Evolutionary conservation across 2,329 filamentous ascomycete species (phyloP).

Genomic region (Calonectria pauciramosa): DNA sequence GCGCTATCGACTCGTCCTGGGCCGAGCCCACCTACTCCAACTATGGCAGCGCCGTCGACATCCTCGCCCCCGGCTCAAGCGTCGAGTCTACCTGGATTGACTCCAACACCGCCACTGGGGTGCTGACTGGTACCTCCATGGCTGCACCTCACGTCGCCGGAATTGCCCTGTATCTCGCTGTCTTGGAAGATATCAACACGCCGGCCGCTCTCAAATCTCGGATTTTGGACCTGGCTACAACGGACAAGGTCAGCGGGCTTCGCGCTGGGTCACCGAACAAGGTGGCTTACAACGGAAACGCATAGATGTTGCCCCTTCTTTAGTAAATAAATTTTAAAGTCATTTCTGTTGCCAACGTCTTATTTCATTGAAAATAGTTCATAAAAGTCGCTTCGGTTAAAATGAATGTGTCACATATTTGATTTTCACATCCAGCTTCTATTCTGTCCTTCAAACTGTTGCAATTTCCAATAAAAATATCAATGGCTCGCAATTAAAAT

Average conservation of each 20-base stretch:
- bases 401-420: too few relatives aligned
- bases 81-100: slow-evolving; percentile 53
- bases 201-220: background rate
- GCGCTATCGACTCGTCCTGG: slow-evolving; percentile 50
- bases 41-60: slow-evolving; percentile 58
- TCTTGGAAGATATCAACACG: background rate
- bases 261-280: background rate
- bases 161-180: slow-evolving; percentile 58
- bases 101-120: slow-evolving; percentile 53
- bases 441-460: too few relatives aligned
- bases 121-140: slow-evolving; percentile 66
- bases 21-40: slow-evolving; percentile 58
- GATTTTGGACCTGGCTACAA: background rate
- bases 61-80: slow-evolving; percentile 60
- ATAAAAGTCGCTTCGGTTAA: background rate
- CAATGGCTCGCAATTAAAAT: too few relatives aligned
- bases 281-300: background rate
- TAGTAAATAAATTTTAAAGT: background rate
- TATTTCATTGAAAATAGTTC: background rate
- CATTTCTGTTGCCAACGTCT: background rate
- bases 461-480: too few relatives aligned
- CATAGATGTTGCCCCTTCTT: background rate
- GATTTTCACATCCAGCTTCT: too few relatives aligned
- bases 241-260: background rate
- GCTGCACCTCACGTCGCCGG: slow-evolving; percentile 67